Conservation (phyloP, 441 rosid genomes). For the Corymbia citriodora region DNA sequence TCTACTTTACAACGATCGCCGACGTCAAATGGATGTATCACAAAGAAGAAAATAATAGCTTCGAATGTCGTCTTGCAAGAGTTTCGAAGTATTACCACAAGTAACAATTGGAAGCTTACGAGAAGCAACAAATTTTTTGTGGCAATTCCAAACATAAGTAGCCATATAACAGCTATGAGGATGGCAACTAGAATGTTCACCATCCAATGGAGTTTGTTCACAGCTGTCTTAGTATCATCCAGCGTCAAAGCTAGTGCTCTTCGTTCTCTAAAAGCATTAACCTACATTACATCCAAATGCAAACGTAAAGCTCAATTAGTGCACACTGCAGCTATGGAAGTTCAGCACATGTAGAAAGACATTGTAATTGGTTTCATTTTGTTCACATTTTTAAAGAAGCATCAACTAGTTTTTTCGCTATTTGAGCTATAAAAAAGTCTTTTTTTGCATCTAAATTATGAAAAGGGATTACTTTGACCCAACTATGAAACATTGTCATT, state of each 20-base stretch:
- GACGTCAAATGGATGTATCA: constrained; percentile 11
- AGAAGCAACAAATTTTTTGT: not conserved
- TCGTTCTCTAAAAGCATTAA: constrained; percentile 7
- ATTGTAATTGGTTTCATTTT: not conserved
- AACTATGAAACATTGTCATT: not conserved
- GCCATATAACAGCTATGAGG: constrained; percentile 3
- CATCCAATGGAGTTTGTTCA: constrained; percentile 8
- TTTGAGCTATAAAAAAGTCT: not conserved
- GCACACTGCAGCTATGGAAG: not conserved
- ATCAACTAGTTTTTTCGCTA: not conserved
- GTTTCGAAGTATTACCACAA: constrained; percentile 9
- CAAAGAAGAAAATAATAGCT: constrained; percentile 9
- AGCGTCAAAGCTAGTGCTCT: constrained; percentile 2
- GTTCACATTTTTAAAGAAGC: not conserved
- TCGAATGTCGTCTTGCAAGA: constrained; percentile 1
- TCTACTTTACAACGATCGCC: constrained; percentile 13
- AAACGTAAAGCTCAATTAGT: not conserved
- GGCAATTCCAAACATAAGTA: constrained; percentile 1
- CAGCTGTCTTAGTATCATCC: constrained; percentile 9
- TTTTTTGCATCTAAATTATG: not conserved
- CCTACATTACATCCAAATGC: not conserved
- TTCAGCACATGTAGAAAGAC: not conserved
- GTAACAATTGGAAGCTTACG: constrained; percentile 3
- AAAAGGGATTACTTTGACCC: not conserved
- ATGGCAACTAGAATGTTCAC: constrained; percentile 1